Percentiles rank a stretch among this genome's conserved stretches.
phyloP scores from a whole-genome alignment of 805 yeast species.

The Candida broadrunensis region DNA sequence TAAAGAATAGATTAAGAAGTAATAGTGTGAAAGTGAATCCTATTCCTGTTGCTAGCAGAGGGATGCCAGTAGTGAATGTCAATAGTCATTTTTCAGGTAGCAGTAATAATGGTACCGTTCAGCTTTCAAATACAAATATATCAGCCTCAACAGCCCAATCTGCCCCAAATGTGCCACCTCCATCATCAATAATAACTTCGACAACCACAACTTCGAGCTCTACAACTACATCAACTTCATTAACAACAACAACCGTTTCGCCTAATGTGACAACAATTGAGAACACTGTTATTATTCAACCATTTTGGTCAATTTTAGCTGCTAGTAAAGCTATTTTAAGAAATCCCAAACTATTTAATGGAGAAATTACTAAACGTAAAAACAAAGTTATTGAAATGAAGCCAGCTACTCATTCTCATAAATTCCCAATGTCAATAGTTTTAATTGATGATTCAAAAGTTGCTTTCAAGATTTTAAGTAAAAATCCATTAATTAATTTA shows the following conservation, averaged over 20 bases:
- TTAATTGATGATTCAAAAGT: conserved; percentile 30
- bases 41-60: background rate
- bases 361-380: conserved; percentile 21
- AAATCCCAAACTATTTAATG: conserved; percentile 29
- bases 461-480: conserved; percentile 22
- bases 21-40: background rate
- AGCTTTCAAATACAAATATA: background rate
- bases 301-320: conserved; percentile 43
- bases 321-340: conserved; percentile 30
- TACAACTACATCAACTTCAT: conserved; percentile 43
- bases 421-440: conserved; percentile 17
- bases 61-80: background rate
- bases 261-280: conserved; percentile 13
- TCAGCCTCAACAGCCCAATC: background rate
- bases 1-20: conserved; percentile 6
- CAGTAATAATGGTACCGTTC: background rate
- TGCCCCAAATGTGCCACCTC: background rate
- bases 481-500: conserved; percentile 3
- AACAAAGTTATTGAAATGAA: conserved; percentile 18
- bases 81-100: background rate
- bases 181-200: conserved; percentile 28
- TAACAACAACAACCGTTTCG: conserved; percentile 15
- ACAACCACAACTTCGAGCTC: conserved; percentile 16
- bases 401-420: background rate
- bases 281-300: conserved; percentile 24